A percentile compares a stretch with the other conserved stretches of the same genome.
phyloP scores from a whole-genome alignment of 192 early-diverging fungal genomes.

The Backusella psychrophila region DNA sequence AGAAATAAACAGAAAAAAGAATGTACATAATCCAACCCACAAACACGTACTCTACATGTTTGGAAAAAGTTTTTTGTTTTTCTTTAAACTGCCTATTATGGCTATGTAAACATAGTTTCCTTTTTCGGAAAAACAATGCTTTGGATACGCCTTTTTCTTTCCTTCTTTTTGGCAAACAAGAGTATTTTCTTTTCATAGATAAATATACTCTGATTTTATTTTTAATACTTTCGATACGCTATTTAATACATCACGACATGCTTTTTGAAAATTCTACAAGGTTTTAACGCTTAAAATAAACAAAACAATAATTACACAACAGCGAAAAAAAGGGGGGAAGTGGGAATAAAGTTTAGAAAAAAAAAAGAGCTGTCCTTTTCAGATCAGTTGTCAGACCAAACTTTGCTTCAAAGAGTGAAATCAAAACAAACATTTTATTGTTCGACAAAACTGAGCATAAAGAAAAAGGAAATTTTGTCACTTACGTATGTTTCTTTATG shows the following conservation, averaged over 20 bases:
- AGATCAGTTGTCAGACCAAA: neutral
- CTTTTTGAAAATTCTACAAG: neutral
- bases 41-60: neutral
- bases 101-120: neutral
- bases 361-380: neutral
- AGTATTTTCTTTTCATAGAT: neutral
- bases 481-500: neutral
- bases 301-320: neutral
- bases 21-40: neutral
- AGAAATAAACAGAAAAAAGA: neutral
- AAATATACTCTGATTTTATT: too few species aligned
- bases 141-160: neutral
- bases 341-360: neutral
- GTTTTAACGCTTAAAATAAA: neutral
- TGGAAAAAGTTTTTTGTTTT: neutral
- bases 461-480: neutral
- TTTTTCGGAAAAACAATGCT: neutral
- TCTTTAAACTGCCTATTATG: neutral
- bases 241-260: neutral
- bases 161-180: neutral
- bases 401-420: neutral
- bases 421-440: slow-evolving; percentile 4
- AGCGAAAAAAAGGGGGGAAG: neutral
- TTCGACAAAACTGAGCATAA: neutral
- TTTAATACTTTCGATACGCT: too few species aligned